These are phyloP conservation scores for Ceratocystis papillata DNA, from an alignment of 2,329 filamentous ascomycete species.

Conservation along the genomic window DNA sequence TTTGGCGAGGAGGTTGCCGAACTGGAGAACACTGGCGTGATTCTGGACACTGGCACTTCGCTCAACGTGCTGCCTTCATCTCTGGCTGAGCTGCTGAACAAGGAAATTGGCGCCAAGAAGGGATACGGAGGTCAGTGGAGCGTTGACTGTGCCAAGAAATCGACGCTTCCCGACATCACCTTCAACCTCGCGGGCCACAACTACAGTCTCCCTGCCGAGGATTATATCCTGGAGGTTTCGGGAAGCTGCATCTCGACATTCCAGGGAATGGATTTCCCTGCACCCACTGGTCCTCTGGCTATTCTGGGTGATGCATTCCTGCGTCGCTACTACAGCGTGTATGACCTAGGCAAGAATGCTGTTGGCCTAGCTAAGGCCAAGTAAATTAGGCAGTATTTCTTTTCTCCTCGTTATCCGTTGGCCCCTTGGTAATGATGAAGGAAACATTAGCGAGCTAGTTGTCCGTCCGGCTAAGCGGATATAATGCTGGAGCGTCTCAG, in stretches of 20 bases:
- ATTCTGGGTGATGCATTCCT: slow-evolving; percentile 86
- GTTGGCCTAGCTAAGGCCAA: slow-evolving; percentile 85
- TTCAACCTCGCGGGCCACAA: slow-evolving; percentile 86
- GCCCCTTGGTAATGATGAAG: background rate
- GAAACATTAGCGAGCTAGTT: background rate
- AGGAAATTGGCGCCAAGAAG: slow-evolving; percentile 97
- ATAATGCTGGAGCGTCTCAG: background rate
- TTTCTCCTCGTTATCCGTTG: background rate
- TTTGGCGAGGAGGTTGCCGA: slow-evolving; percentile 79
- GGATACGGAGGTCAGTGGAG: slow-evolving; percentile 94
- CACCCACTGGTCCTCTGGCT: slow-evolving; percentile 78
- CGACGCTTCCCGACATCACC: slow-evolving; percentile 75
- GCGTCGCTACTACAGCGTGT: slow-evolving; percentile 88
- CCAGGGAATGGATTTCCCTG: slow-evolving; percentile 90
- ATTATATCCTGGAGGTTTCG: slow-evolving; percentile 93
- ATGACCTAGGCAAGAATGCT: slow-evolving; percentile 79
- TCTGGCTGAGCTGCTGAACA: slow-evolving; percentile 91
- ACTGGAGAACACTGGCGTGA: slow-evolving; percentile 87
- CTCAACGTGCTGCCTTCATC: slow-evolving; percentile 87
- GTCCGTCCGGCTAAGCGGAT: background rate
- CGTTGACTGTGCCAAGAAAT: slow-evolving; percentile 76
- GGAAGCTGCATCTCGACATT: slow-evolving; percentile 95
- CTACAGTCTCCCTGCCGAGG: slow-evolving; percentile 77
- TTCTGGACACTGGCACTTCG: slow-evolving; percentile 96
- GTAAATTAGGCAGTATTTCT: slow-evolving; percentile 30